Conservation (phyloP, 331 rosid genomes). For the Ulmus americana region DNA sequence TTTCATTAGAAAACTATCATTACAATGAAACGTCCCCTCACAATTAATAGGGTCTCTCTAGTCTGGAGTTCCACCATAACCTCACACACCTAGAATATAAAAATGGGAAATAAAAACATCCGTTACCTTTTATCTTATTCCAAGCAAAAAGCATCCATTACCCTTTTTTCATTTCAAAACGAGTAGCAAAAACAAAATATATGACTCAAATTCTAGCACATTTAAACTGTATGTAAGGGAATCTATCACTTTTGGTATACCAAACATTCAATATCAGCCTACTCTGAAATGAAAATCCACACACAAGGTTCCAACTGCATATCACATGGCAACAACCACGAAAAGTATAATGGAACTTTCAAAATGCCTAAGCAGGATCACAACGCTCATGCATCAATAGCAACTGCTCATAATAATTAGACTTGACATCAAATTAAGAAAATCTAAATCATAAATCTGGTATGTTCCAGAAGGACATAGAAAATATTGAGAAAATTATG, state of each 20-base stretch:
- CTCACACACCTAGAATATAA: too few species aligned
- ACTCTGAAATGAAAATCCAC: background rate
- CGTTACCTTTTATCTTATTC: too few species aligned
- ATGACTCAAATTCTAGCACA: background rate
- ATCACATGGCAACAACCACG: background rate
- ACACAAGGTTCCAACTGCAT: background rate
- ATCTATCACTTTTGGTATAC: background rate
- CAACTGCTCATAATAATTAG: background rate
- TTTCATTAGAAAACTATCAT: too few species aligned
- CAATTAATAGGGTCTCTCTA: too few species aligned
- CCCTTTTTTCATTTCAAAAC: too few species aligned
- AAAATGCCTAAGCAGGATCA: background rate
- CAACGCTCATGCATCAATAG: background rate
- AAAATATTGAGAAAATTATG: too few species aligned
- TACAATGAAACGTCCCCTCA: too few species aligned
- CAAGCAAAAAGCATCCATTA: too few species aligned
- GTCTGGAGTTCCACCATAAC: too few species aligned
- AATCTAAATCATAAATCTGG: background rate
- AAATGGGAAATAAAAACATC: too few species aligned
- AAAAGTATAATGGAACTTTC: background rate
- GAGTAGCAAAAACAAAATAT: too few species aligned
- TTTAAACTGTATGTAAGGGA: background rate
- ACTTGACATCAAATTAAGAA: background rate
- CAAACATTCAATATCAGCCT: background rate
- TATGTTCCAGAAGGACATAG: too few species aligned